Conservation (phyloP, 2,329 filamentous ascomycete species). For the Rosellinia necatrix region DNA sequence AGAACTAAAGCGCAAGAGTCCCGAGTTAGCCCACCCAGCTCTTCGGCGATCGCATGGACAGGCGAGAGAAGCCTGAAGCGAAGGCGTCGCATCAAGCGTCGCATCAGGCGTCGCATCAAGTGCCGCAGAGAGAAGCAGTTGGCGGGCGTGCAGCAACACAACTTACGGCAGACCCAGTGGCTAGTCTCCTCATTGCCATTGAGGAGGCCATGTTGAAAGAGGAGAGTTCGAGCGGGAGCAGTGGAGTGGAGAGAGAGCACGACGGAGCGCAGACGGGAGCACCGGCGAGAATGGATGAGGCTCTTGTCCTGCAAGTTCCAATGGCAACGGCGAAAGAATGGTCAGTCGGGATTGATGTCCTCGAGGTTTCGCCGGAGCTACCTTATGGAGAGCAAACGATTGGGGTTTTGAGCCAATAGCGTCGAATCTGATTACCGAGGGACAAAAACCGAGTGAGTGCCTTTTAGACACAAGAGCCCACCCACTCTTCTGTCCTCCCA, state of each 20-base stretch:
- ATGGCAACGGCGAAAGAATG: slow-evolving; percentile 28
- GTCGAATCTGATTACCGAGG: slow-evolving; percentile 41
- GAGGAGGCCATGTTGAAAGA: slow-evolving; percentile 59
- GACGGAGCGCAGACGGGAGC: slow-evolving; percentile 25
- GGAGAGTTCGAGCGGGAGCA: neutral
- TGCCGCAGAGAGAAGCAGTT: neutral
- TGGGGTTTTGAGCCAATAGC: slow-evolving; percentile 37
- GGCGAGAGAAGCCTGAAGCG: neutral
- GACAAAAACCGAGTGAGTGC: too few relatives aligned
- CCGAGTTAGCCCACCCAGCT: slow-evolving; percentile 16
- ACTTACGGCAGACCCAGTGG: slow-evolving; percentile 61
- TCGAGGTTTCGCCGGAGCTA: slow-evolving; percentile 37
- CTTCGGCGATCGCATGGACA: neutral
- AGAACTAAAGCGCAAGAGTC: slow-evolving; percentile 57
- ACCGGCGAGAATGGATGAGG: slow-evolving; percentile 31
- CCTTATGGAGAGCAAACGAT: slow-evolving; percentile 23
- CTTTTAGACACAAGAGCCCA: too few relatives aligned
- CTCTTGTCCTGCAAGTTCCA: slow-evolving; percentile 42
- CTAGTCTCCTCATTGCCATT: slow-evolving; percentile 67
- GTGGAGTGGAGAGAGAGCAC: slow-evolving; percentile 26
- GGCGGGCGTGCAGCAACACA: slow-evolving; percentile 3
- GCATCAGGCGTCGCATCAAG: neutral
- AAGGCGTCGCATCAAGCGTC: slow-evolving; percentile 3
- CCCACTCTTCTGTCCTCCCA: slow-evolving; percentile 9
- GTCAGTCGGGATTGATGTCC: slow-evolving; percentile 32